Evolutionary conservation across 2,329 filamentous ascomycete genomes (phyloP), one percentile per base, ranked within the genome.

Genomic region (Blastomyces parvus): DNA sequence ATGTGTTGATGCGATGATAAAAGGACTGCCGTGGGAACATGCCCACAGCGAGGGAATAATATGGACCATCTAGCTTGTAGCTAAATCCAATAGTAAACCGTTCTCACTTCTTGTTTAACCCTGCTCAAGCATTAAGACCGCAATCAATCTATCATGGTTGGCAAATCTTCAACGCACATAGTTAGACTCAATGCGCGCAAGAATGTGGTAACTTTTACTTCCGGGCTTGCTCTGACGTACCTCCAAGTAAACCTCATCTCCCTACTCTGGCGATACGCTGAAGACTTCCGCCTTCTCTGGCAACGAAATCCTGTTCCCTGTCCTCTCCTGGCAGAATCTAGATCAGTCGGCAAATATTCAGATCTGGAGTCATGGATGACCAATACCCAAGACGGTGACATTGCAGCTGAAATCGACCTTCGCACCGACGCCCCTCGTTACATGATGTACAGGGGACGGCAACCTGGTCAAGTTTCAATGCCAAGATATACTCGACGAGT

Each of bases 231-330:
- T 2, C 81, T 82, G 0, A 78, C 77, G 14, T 79, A 82, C 67
- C 74, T 87, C 17, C 85, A 87, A 76, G 84, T 84, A 48, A 88
- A 88, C 67, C 76, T 88, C 46, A 78, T 88, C 48, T 77, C 87
- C 13, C 76, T 88, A 0, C 84, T 84, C 0, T 81, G 79, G 1
- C 72, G 74, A 40, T 83, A 86, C 70, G 84, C 85, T 14, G 60
- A 74, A 22, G 82, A 86, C 70, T 88, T 87, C 71, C 79, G 81
- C 14, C 71, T 79, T 22, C 80, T 87, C 30, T 87, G 85, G 71
- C 76, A 77, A 1, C 79, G 84, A 59, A 88, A 88, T 66, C 83
- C 85, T 2, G 84, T 87, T 0, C 81, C 85, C 0, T 87, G 85
- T 67, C 85, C 85, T 0, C 74, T 88, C 0, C 75, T 87, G 11